Percentiles rank a stretch among this genome's conserved stretches.
Conservation (phyloP, 768 basidiomycete genomes). For the Xanthoconium purpureum region DNA sequence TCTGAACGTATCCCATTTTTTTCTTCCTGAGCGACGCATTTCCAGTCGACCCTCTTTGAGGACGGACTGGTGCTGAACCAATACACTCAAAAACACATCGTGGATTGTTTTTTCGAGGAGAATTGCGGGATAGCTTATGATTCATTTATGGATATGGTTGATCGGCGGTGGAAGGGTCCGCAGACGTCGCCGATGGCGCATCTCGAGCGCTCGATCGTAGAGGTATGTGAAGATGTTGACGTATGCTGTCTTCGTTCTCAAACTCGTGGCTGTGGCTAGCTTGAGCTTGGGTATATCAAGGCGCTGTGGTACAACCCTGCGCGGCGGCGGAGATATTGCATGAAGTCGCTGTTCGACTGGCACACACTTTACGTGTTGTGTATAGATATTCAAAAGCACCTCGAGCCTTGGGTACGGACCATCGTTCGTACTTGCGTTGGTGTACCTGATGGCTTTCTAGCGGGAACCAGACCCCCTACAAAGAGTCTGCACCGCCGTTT, state of each 20-base stretch:
- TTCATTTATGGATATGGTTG: conserved; percentile 38
- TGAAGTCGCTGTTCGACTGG: conserved; percentile 65
- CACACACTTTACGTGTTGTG: conserved; percentile 57
- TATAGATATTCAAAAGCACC: conserved; percentile 17
- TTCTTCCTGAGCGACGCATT: conserved; percentile 1
- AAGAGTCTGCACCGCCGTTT: conserved; percentile 33
- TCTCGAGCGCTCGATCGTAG: conserved; percentile 38
- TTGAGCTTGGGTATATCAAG: conserved; percentile 55
- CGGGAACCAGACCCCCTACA: conserved; percentile 29
- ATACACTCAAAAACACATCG: conserved; percentile 50
- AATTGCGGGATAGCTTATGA: conserved; percentile 56
- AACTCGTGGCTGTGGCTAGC: conserved; percentile 35
- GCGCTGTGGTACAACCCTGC: conserved; percentile 68
- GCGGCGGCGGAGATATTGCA: conserved; percentile 59
- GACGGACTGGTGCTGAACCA: conserved; percentile 55
- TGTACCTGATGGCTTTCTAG: conserved; percentile 14
- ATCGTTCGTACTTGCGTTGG: not conserved
- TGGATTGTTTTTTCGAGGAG: conserved; percentile 64
- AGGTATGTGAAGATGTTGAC: conserved; percentile 24
- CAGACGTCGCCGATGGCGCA: conserved; percentile 38
- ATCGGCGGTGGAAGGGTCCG: conserved; percentile 37
- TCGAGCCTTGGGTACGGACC: conserved; percentile 18
- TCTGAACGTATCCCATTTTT: not conserved
- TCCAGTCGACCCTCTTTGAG: conserved; percentile 52
- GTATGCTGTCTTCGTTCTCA: not conserved